Evolutionary conservation across 2,329 filamentous ascomycete genomes (phyloP), one percentile per base, ranked within the genome.

Genomic region (Biscogniauxia mediterranea): DNA sequence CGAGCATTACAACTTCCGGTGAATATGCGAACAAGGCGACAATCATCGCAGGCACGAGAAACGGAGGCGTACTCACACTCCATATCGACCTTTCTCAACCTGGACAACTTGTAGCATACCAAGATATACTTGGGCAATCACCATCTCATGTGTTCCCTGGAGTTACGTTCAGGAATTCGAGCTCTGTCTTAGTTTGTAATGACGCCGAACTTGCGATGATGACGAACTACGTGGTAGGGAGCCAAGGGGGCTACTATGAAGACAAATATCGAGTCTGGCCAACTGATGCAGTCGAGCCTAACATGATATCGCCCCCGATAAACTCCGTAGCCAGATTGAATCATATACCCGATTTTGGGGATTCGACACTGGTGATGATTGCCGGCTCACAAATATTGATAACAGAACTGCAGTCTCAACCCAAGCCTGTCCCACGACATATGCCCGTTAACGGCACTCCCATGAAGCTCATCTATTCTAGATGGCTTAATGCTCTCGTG

Each of bases 381-480:
- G 75, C 83, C 2, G 81, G 80, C 4, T 73, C 79, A 8, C 77
- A 77, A 13, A 72, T 89, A 32, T 74, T 87, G 21, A 69, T 89
- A 42, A 79, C 83, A 4, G 81, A 85, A 53, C 70, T 89, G 52
- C 78, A 82, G 60, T 56, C 59, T 25, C 57, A 57, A 49, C 66
- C 70, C 7, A 67, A 74, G 21, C 74, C 74, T 11, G 74, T 75
- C 21, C 71, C 70, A 21, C 69, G 73, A 6, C 67, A 70, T 55
- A 63, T 75, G 11, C 64, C 65, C 2, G 58, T 70, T 11, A 42
- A 58, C 1, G 81, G 81, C 8, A 81, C 80, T 1, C 84, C 84
- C 1, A 75, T 74, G 13, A 80, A 82, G 51, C 67, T 88, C 1
- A 71, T 89, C 3, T 87, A 85, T 68, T 88, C 84, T 1, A 76